A percentile compares a stretch with the other conserved stretches of the same genome.
phyloP scores from a whole-genome alignment of 2,329 filamentous ascomycete species.

The Ophiognomonia clavigignenti-juglandacearum region DNA sequence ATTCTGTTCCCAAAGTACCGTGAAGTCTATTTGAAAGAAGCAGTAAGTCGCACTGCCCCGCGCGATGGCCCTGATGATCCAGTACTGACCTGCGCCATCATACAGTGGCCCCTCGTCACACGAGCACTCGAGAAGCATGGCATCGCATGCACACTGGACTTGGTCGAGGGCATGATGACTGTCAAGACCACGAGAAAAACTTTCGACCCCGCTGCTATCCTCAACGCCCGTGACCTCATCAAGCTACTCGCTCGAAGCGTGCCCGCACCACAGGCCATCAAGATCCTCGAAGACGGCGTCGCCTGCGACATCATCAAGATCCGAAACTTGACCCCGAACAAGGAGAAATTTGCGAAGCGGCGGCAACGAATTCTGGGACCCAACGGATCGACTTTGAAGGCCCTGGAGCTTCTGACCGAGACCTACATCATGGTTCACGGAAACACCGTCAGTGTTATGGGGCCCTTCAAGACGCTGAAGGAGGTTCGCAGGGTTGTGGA shows the following conservation, averaged over 20 bases:
- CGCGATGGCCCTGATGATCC: background rate
- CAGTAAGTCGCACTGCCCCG: constrained; percentile 25
- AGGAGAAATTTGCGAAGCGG: constrained; percentile 92
- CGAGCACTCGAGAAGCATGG: constrained; percentile 80
- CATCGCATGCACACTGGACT: constrained; percentile 86
- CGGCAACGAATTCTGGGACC: constrained; percentile 89
- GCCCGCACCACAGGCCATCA: constrained; percentile 86
- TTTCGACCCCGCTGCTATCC: constrained; percentile 78
- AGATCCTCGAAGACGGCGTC: constrained; percentile 87
- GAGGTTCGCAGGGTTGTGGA: constrained; percentile 85
- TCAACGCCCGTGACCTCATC: constrained; percentile 91
- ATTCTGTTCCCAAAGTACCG: constrained; percentile 93
- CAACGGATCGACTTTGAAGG: constrained; percentile 87
- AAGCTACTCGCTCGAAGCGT: constrained; percentile 89
- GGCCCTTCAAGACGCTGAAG: constrained; percentile 87
- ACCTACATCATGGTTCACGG: constrained; percentile 96
- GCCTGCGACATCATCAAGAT: constrained; percentile 98
- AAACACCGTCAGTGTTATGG: constrained; percentile 91
- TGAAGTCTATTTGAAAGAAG: constrained; percentile 87
- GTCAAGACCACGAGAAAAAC: constrained; percentile 88
- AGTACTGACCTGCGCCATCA: constrained; percentile 10
- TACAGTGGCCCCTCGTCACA: constrained; percentile 80
- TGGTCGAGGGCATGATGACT: constrained; percentile 94
- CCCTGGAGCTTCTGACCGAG: constrained; percentile 83
- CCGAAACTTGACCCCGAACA: constrained; percentile 81